Evolutionary conservation across 2,329 filamentous ascomycete species (phyloP).

Genomic region (Sporothrix protearum): DNA sequence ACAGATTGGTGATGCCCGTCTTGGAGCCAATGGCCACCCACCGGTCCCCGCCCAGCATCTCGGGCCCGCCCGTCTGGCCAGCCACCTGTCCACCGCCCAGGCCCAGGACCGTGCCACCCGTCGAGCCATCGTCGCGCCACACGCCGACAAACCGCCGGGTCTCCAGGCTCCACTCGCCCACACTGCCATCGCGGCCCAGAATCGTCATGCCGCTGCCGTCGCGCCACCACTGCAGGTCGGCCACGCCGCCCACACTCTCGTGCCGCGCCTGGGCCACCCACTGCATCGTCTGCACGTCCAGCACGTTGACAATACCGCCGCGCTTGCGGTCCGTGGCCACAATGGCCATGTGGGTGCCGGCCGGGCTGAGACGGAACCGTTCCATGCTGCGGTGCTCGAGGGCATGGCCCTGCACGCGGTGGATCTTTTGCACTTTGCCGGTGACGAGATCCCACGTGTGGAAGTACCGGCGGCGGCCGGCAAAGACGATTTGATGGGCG

Average conservation of each 20-base stretch:
- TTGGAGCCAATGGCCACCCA: conserved; percentile 88
- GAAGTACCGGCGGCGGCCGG: conserved; percentile 84
- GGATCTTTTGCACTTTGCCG: conserved; percentile 78
- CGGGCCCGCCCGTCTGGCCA: conserved; percentile 47
- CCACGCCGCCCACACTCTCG: conserved; percentile 76
- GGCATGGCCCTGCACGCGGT: conserved; percentile 68
- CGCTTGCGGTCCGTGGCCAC: conserved; percentile 77
- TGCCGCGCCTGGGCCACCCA: conserved; percentile 82
- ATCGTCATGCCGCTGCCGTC: conserved; percentile 78
- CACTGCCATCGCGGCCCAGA: conserved; percentile 78
- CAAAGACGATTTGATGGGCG: conserved; percentile 69
- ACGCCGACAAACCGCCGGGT: conserved; percentile 67
- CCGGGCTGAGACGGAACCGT: conserved; percentile 79
- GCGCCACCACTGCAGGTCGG: conserved; percentile 91
- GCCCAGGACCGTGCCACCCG: conserved; percentile 77
- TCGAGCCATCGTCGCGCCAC: conserved; percentile 87
- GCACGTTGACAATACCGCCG: conserved; percentile 80
- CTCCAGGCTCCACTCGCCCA: conserved; percentile 80
- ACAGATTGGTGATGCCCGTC: conserved; percentile 88
- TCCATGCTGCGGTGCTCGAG: conserved; percentile 90
- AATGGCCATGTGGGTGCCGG: conserved; percentile 80
- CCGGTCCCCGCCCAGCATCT: conserved; percentile 68
- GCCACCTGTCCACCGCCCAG: conserved; percentile 59
- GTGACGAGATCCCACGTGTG: conserved; percentile 88
- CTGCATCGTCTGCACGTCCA: conserved; percentile 76